A percentile compares a stretch with the other conserved stretches of the same genome.
These are phyloP conservation scores for Pseudonitzschia delicatissima DNA, from an alignment of 108 stramenopile species.

Conservation along the genomic window DNA sequence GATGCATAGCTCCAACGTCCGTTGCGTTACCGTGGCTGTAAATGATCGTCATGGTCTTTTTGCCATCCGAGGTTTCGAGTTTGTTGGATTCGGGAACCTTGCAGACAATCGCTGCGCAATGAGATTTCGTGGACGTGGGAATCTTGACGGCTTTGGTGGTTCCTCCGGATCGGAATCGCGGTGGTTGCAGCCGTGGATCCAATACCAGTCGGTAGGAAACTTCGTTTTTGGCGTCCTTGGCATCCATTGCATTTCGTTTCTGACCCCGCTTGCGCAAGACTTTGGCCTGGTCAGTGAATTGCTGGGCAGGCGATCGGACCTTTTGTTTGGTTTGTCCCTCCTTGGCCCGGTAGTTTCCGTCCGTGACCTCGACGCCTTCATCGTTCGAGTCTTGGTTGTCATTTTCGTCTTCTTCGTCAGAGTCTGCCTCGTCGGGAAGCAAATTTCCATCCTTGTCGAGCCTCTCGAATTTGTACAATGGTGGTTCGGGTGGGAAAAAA, in stretches of 20 bases:
- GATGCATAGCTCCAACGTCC: conserved; percentile 84
- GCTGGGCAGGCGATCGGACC: conserved; percentile 55
- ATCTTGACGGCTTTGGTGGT: conserved; percentile 63
- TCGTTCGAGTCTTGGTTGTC: conserved; percentile 19
- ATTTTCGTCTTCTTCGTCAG: conserved; percentile 17
- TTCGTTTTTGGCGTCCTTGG: conserved; percentile 47
- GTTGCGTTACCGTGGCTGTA: conserved; percentile 91
- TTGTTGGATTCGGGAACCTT: conserved; percentile 33
- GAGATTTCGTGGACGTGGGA: conserved; percentile 33
- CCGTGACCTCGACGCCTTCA: conserved; percentile 20
- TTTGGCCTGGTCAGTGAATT: conserved; percentile 63
- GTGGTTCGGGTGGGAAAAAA: conserved; percentile 89
- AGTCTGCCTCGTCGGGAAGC: conserved; percentile 47
- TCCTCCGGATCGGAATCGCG: conserved; percentile 38
- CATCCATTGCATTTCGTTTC: conserved; percentile 52
- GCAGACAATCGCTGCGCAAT: conserved; percentile 70
- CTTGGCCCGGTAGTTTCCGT: conserved; percentile 24
- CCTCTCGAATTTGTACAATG: conserved; percentile 77
- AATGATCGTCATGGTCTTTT: conserved; percentile 67
- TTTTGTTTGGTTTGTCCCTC: conserved; percentile 41
- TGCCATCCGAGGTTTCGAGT: conserved; percentile 5
- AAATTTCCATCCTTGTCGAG: conserved; percentile 44
- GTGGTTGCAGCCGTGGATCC: conserved; percentile 49
- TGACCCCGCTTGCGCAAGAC: conserved; percentile 61
- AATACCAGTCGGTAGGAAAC: conserved; percentile 54